Conservation (phyloP, 257 asterid genomes). For the Eucommia ulmoides region DNA sequence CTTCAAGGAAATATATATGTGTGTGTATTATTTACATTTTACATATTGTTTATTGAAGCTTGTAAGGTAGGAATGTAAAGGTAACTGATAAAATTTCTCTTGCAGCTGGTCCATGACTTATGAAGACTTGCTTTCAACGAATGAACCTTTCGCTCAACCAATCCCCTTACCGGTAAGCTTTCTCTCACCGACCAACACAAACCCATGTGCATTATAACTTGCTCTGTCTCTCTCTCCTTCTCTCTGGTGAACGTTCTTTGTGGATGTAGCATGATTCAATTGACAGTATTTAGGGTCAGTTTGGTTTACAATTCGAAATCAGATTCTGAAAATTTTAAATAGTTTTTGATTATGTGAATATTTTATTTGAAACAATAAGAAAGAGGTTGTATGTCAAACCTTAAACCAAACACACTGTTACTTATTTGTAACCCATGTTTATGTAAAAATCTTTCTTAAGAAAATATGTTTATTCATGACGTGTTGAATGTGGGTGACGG, state of each 20-base stretch:
- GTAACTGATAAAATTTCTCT: conserved; percentile 1
- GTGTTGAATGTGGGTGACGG: too few species aligned
- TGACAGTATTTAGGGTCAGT: too few species aligned
- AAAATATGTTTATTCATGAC: too few species aligned
- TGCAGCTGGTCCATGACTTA: conserved; percentile 89
- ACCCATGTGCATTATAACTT: neutral
- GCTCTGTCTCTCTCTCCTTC: neutral
- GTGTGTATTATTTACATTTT: neutral
- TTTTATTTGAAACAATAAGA: neutral
- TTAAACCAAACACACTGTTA: too few species aligned
- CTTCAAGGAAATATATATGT: neutral
- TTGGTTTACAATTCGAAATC: neutral
- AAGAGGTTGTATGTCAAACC: too few species aligned
- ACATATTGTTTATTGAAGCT: neutral
- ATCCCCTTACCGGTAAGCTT: conserved; percentile 70
- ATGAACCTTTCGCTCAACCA: conserved; percentile 57
- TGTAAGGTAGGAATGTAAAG: neutral
- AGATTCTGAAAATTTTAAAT: neutral
- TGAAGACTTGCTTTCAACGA: conserved; percentile 76
- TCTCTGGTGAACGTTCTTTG: neutral
- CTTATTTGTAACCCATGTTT: too few species aligned
- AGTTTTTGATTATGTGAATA: neutral
- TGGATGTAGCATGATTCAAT: too few species aligned
- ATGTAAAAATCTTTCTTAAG: too few species aligned
- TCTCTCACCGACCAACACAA: neutral